These are phyloP conservation scores for Arabidopsis hybrid DNA, from an alignment of 441 rosid genomes.

Conservation along the genomic window DNA sequence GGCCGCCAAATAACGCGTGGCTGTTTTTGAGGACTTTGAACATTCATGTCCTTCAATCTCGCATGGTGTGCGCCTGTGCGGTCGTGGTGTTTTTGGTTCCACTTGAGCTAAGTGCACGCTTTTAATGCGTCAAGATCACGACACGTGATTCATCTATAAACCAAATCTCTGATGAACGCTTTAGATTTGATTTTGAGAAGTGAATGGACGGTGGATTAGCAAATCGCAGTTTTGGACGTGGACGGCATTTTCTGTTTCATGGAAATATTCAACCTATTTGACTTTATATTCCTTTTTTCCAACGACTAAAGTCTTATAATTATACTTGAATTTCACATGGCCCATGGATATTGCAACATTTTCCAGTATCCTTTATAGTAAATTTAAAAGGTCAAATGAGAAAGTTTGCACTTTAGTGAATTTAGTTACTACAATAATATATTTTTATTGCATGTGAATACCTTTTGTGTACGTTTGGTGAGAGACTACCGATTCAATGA, in stretches of 20 bases:
- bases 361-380: background rate
- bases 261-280: slow-evolving; percentile 40
- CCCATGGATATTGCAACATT: slow-evolving; percentile 14
- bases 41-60: slow-evolving; percentile 22
- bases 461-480: background rate
- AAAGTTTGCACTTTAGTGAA: slow-evolving; percentile 16
- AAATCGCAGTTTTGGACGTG: slow-evolving; percentile 5
- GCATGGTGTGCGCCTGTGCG: slow-evolving; percentile 29
- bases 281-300: slow-evolving; percentile 13
- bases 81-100: slow-evolving; percentile 34
- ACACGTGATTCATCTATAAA: slow-evolving; percentile 12
- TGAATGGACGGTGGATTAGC: slow-evolving; percentile 3
- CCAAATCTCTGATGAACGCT: slow-evolving; percentile 29
- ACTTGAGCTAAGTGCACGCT: slow-evolving; percentile 33
- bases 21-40: slow-evolving; percentile 36
- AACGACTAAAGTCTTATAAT: slow-evolving; percentile 34
- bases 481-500: slow-evolving; percentile 17
- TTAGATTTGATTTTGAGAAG: background rate
- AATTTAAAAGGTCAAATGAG: background rate
- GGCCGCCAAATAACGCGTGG: slow-evolving; percentile 33
- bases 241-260: slow-evolving; percentile 34
- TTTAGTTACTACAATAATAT: background rate
- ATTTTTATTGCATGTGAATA: slow-evolving; percentile 8
- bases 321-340: background rate
- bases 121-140: slow-evolving; percentile 10